These are phyloP conservation scores for Botrytis medusae DNA, from an alignment of 2,329 filamentous ascomycete species.

Conservation along the genomic window DNA sequence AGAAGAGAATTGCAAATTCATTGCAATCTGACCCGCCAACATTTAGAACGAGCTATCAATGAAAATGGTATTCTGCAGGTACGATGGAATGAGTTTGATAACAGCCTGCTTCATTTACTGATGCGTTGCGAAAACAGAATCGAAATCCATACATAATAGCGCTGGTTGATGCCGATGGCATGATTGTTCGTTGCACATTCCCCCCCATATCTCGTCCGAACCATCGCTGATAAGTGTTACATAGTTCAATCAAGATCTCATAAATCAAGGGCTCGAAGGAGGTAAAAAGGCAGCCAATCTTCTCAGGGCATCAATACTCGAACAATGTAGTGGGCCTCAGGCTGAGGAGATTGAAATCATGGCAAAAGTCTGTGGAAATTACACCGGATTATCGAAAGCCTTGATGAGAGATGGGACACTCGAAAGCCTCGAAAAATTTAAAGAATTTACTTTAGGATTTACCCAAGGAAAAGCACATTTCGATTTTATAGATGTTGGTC, in stretches of 20 bases:
- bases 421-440: slow-evolving; percentile 47
- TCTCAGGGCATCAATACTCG: slow-evolving; percentile 50
- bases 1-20: slow-evolving; percentile 53
- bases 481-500: slow-evolving; percentile 63
- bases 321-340: slow-evolving; percentile 46
- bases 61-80: slow-evolving; percentile 51
- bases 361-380: slow-evolving; percentile 56
- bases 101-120: neutral
- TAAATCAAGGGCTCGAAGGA: slow-evolving; percentile 52
- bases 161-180: slow-evolving; percentile 62
- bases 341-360: slow-evolving; percentile 53
- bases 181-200: slow-evolving; percentile 49
- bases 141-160: slow-evolving; percentile 60
- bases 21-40: slow-evolving; percentile 44
- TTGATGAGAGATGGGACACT: slow-evolving; percentile 51
- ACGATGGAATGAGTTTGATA: slow-evolving; percentile 28
- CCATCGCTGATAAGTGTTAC: slow-evolving; percentile 25
- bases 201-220: slow-evolving; percentile 26
- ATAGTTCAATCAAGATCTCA: slow-evolving; percentile 58
- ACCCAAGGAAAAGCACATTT: slow-evolving; percentile 58
- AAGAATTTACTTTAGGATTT: slow-evolving; percentile 60
- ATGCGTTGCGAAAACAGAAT: slow-evolving; percentile 31
- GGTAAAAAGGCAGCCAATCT: slow-evolving; percentile 45
- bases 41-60: slow-evolving; percentile 41
- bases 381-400: slow-evolving; percentile 50